Evolutionary conservation across 2,329 filamentous ascomycete genomes (phyloP).

Genomic region (Nigrograna mackinnonii): DNA sequence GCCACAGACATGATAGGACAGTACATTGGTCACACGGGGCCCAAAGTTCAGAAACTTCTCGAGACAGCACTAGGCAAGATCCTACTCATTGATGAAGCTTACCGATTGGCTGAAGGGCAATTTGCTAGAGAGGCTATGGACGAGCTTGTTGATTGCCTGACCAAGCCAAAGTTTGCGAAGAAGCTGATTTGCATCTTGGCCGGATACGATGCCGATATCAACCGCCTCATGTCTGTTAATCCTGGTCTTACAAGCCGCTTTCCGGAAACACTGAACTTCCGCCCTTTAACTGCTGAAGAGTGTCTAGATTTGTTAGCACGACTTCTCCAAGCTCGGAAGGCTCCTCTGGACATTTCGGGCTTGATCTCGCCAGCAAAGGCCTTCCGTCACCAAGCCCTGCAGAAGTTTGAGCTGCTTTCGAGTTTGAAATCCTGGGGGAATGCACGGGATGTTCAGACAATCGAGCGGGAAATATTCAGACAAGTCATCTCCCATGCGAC

Average conservation of each 20-base stretch:
- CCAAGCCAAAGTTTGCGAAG: conserved; percentile 59
- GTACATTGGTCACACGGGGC: conserved; percentile 71
- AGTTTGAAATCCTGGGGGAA: conserved; percentile 62
- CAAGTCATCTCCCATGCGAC: conserved; percentile 25
- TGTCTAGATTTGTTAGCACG: conserved; percentile 45
- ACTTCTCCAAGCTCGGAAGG: conserved; percentile 32
- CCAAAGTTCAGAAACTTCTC: conserved; percentile 64
- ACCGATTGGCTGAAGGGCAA: conserved; percentile 60
- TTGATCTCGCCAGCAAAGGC: background rate
- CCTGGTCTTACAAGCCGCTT: conserved; percentile 68
- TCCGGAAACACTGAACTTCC: conserved; percentile 63
- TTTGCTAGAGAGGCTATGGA: conserved; percentile 63
- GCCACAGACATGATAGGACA: conserved; percentile 70
- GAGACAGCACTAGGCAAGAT: conserved; percentile 68
- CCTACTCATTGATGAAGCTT: conserved; percentile 74
- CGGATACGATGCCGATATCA: conserved; percentile 70
- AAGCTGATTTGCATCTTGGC: conserved; percentile 71
- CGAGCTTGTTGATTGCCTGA: conserved; percentile 57
- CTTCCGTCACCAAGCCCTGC: background rate
- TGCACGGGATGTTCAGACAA: conserved; percentile 62
- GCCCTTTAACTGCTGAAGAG: conserved; percentile 31
- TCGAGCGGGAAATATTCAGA: conserved; percentile 57
- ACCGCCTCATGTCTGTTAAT: conserved; percentile 64
- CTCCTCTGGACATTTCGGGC: conserved; percentile 28
- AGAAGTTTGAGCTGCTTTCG: conserved; percentile 46